These are phyloP conservation scores for Paramecium tetraurelia DNA, from an alignment of 73 alveolate species.

Conservation along the genomic window DNA sequence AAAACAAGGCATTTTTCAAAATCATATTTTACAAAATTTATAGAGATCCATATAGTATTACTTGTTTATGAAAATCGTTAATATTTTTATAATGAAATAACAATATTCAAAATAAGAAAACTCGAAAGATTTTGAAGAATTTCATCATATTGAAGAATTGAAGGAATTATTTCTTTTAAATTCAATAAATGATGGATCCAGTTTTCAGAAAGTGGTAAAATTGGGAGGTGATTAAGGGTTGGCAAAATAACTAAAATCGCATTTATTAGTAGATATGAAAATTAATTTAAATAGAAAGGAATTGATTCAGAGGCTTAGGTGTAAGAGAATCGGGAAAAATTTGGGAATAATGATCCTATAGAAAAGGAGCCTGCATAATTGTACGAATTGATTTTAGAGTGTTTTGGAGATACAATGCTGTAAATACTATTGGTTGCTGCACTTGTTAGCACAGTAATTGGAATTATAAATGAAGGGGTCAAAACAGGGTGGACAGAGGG, in stretches of 20 bases:
- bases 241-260: slow-evolving; percentile 52
- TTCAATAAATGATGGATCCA: slow-evolving; percentile 16
- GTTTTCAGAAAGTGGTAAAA: neutral
- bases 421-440: slow-evolving; percentile 92
- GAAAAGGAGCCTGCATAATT: slow-evolving; percentile 52
- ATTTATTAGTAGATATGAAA: slow-evolving; percentile 2
- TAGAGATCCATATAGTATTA: neutral
- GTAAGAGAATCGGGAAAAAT: neutral
- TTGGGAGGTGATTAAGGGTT: slow-evolving; percentile 63
- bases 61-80: neutral
- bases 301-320: slow-evolving; percentile 7
- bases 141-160: slow-evolving; percentile 6
- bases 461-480: slow-evolving; percentile 83
- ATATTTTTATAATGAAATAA: neutral
- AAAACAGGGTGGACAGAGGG: slow-evolving; percentile 96
- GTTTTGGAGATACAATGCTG: slow-evolving; percentile 94
- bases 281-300: slow-evolving; percentile 45
- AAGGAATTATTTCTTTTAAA: neutral
- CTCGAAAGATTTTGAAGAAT: neutral
- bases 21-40: neutral
- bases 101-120: neutral
- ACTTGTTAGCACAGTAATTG: slow-evolving; percentile 86
- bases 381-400: slow-evolving; percentile 70
- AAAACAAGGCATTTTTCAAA: neutral
- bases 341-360: slow-evolving; percentile 48